phyloP scores from a whole-genome alignment of 345 rosid species.

The Odontarrhena argentea region DNA sequence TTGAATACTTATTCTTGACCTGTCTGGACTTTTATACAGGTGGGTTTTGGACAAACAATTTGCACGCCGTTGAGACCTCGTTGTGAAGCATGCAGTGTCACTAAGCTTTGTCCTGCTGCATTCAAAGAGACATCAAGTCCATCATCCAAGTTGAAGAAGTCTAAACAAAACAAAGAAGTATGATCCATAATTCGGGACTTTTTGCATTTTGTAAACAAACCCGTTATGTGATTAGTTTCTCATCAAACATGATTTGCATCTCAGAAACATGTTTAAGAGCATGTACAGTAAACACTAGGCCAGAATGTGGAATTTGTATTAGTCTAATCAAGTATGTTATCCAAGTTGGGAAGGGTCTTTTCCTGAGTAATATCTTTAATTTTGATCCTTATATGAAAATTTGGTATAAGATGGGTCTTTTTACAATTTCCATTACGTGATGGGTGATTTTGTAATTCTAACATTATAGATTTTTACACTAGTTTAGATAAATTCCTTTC shows the following conservation, averaged over 20 bases:
- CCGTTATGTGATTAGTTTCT: conserved; percentile 12
- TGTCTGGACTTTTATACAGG: conserved; percentile 42
- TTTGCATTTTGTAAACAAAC: not conserved
- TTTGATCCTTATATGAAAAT: too few relatives aligned
- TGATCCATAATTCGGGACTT: conserved; percentile 22
- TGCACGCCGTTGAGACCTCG: conserved; percentile 87
- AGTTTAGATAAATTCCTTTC: too few relatives aligned
- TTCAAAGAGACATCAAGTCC: conserved; percentile 74
- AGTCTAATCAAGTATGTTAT: too few relatives aligned
- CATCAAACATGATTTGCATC: conserved; percentile 1
- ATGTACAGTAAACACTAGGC: too few relatives aligned
- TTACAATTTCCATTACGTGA: too few relatives aligned
- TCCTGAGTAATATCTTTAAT: too few relatives aligned
- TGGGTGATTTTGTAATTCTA: too few relatives aligned
- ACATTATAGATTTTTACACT: too few relatives aligned
- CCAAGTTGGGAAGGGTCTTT: too few relatives aligned
- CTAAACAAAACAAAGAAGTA: conserved; percentile 42
- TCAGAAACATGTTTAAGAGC: conserved; percentile 4
- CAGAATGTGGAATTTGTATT: too few relatives aligned
- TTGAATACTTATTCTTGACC: not conserved
- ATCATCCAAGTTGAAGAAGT: conserved; percentile 57
- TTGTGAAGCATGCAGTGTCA: conserved; percentile 64
- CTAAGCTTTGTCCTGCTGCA: conserved; percentile 81
- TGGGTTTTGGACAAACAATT: conserved; percentile 91
- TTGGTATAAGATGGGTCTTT: too few relatives aligned